Evolutionary conservation across 1,284 basidiomycete genomes (phyloP).

Genomic region (Testicularia cyperi): DNA sequence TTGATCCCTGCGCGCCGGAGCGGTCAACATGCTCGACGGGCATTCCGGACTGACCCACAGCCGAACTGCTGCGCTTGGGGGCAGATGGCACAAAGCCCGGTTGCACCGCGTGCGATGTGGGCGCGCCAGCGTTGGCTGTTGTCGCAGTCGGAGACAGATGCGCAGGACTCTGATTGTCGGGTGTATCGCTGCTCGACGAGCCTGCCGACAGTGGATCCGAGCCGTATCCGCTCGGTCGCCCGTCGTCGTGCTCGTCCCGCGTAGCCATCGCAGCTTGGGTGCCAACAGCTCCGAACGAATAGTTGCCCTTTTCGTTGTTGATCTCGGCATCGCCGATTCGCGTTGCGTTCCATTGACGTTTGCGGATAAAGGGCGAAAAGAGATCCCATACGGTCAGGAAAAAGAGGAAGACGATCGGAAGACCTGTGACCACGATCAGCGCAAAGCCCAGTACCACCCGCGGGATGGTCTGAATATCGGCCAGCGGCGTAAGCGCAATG

Average conservation of each 20-base stretch:
- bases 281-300: constrained; percentile 23
- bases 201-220: constrained; percentile 8
- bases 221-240: background rate
- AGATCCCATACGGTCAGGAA: constrained; percentile 48
- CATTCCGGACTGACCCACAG: too few relatives aligned
- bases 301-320: constrained; percentile 5
- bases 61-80: too few relatives aligned
- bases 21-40: constrained; percentile 4
- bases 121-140: background rate
- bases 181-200: constrained; percentile 5
- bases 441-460: constrained; percentile 56
- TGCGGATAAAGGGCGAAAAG: constrained; percentile 37
- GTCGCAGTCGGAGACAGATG: background rate
- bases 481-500: constrained; percentile 47
- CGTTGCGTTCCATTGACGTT: constrained; percentile 27
- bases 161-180: constrained; percentile 1
- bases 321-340: constrained; percentile 19
- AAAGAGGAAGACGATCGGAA: constrained; percentile 55
- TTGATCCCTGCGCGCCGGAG: background rate
- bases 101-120: too few relatives aligned
- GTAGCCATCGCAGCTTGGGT: background rate
- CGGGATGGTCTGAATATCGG: constrained; percentile 53
- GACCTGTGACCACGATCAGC: constrained; percentile 44
- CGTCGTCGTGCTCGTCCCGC: constrained; percentile 1
- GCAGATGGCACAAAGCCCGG: too few relatives aligned